These are phyloP conservation scores for Mycena vulgaris DNA, from an alignment of 768 basidiomycete species.

Conservation along the genomic window DNA sequence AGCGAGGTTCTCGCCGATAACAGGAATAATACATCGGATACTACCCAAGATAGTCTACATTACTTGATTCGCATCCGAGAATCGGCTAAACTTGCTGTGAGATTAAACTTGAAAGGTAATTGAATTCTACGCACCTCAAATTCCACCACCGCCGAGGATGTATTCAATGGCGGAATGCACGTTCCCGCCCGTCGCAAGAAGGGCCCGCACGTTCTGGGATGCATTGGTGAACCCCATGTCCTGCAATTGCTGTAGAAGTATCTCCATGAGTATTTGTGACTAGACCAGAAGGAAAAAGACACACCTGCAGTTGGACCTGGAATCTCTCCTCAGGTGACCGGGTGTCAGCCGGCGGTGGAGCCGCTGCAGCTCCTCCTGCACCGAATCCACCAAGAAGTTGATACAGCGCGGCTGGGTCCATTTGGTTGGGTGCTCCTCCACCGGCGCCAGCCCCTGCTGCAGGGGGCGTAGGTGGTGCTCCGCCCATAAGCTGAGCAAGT, in stretches of 20 bases:
- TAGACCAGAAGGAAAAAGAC: constrained; percentile 38
- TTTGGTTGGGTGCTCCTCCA: constrained; percentile 51
- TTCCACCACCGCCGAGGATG: constrained; percentile 85
- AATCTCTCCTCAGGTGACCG: constrained; percentile 93
- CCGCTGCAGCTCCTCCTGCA: constrained; percentile 35
- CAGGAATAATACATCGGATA: constrained; percentile 21
- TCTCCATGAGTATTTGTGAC: not conserved
- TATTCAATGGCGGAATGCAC: constrained; percentile 95
- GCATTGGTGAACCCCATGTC: constrained; percentile 97
- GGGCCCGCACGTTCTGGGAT: constrained; percentile 89
- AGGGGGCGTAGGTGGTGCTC: constrained; percentile 25
- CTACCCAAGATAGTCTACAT: constrained; percentile 34
- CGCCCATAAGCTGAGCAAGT: constrained; percentile 35
- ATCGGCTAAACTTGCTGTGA: not conserved
- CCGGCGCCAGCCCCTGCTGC: constrained; percentile 41
- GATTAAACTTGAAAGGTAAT: not conserved
- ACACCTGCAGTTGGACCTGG: constrained; percentile 86
- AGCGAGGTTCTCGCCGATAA: not conserved
- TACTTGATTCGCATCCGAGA: not conserved
- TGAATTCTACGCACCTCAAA: constrained; percentile 51
- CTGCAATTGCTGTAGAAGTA: constrained; percentile 79
- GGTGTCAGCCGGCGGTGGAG: constrained; percentile 72
- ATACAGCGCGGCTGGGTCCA: constrained; percentile 62
- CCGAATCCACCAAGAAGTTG: constrained; percentile 56
- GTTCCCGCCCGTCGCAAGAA: constrained; percentile 94